Base-by-base conservation (phyloP, 2,329 filamentous ascomycete species). In the Talaromyces sp. region DNA sequence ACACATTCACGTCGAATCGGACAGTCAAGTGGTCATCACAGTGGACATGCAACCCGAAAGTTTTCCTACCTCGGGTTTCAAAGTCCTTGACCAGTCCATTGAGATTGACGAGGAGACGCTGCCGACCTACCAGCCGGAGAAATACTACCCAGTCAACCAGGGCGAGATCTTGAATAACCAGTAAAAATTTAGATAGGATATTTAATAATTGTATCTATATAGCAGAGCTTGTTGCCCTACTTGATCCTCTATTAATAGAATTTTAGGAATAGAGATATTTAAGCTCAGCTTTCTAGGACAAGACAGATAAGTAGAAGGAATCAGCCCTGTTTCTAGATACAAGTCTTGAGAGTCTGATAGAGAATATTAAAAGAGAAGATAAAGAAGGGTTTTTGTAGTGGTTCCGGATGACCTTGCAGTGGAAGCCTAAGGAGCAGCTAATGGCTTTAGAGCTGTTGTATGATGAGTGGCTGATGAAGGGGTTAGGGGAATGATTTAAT, bases 131-230 rank as follows among this genome's bases (percentile, higher is more conserved):
- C 27, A 44, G 13, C 15, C n/a, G n/a, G 54, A 42, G 13, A 36
- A 52, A 19, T 61, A 57, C 30, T 74, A 73, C 67, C 71, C 72
- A 22, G 64, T 66, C 30, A 63, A 60, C 33, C 72, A 74, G 62
- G 71, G 71, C 25, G 68, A 75, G 61, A 44, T 73, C 1, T 17
- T 75, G 8, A 64, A 69, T n/a, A n/a, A n/a, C n/a, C n/a, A n/a
- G 57, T 15, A 33, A 52, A 52, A 59, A 59, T 17, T 1, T 10
- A 25, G 44, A 54, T 22, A 47, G 57, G 2, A 39, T 52, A 52
- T 59, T 59, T 27, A n/a, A 54, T 53, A 47, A 59, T 32, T 30
- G 47, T 11, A 30, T 59, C 7, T 30, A 59, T 39, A 47, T 54
- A 22, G 57, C 47, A 13, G 57, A 59, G 17, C 28, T 59, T 8